Base-by-base conservation (phyloP, 208 protist genomes). In the Leishmania mexicana region DNA sequence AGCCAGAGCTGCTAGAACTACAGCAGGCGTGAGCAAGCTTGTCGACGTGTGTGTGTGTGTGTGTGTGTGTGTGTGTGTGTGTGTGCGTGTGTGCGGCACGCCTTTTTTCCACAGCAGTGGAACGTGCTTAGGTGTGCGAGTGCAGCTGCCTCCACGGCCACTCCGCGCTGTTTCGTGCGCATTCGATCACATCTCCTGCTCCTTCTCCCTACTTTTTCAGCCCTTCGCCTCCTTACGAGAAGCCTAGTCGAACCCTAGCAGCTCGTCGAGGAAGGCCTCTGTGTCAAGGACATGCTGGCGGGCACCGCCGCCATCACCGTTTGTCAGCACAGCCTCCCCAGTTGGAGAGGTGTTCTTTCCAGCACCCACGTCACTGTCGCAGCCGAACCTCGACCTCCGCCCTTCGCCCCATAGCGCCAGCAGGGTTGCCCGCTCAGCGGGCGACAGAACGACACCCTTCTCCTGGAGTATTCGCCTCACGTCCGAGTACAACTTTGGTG, bases 341-440 rank as follows among this genome's bases (percentile, higher is more conserved):
- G 17, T 45, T 53, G 24, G 38, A 45, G 38, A 64, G 70, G 28
- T 13, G 6, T 0, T 3, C 1, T 35, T 42, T 57, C 40, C 76
- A 75, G 60, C 58, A 54, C 60, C 19, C 54, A 5, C 60, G 62
- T 40, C 60, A 72, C 40, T 31, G 13, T 53, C 28, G 28, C 70
- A 11, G 70, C 24, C 28, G 24, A 38, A 24, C 42, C 42, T 15
- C 73, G 2, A 51, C 75, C 45, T 3, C 53, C 10, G 60, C 74
- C 35, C 21, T 19, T 60, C 35, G 6, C 74, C 31, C 75, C 78
- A 81, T 70, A 77, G 40, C 49, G 80, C 24, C 45, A 83, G 78
- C 75, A 96, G 81, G 7, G 89, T 76, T 11, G 68, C 76, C 3
- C 90, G 85, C 53, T 94, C 85, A 13, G 54, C 73, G 4, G 85